Base-by-base conservation (phyloP, 164 flowering plant genomes). In the Houttuynia cordata region DNA sequence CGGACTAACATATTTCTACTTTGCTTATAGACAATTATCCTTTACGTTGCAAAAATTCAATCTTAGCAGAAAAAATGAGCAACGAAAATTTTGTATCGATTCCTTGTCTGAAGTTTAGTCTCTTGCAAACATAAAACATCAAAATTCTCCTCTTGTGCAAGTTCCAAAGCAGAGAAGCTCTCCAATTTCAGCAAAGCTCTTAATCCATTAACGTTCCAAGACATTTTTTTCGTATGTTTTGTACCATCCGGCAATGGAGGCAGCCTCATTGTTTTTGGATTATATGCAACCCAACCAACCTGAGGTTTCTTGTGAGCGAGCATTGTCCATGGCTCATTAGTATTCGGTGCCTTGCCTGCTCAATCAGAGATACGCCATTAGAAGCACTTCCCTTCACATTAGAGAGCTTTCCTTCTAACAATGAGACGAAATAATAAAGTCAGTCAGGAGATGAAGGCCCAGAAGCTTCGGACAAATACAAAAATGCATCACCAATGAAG, bases 191-290 rank as follows among this genome's bases (percentile, higher is more conserved):
- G 60, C 59, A 93, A 72, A 23, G 97, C 95, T 73, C 97, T 79
- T 62, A 93, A 73, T 0, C 99, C 99, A 75, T 93, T 93, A 58
- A 93, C 96, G 79, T 93, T 93, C 99, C 99, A 93, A 60, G 99
- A 90, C 73, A 93, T 61, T 34, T 90, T 64, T 74, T 88, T 93
- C 61, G 81, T 62, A 62, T 24, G 69, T 21, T 76, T 70, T 41
- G 79, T 73, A 72, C 71, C 82, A 66, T 59, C 66, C 49, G 72
- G 42, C 68, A 78, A 84, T 52, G 85, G 84, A 53, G 79, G 81
- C 53, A 83, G 82, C 73, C 96, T 82, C 97, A 93, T 86, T 60
- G 76, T 85, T 73, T 65, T 79, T 10, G 99, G 97, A 70, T 90
- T 90, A 69, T 93, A 93, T n/a, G 89, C 76, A 63, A 78, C 69